These are phyloP conservation scores for Exophiala lecanii-corni DNA, from an alignment of 2,329 filamentous ascomycete species.

Conservation along the genomic window DNA sequence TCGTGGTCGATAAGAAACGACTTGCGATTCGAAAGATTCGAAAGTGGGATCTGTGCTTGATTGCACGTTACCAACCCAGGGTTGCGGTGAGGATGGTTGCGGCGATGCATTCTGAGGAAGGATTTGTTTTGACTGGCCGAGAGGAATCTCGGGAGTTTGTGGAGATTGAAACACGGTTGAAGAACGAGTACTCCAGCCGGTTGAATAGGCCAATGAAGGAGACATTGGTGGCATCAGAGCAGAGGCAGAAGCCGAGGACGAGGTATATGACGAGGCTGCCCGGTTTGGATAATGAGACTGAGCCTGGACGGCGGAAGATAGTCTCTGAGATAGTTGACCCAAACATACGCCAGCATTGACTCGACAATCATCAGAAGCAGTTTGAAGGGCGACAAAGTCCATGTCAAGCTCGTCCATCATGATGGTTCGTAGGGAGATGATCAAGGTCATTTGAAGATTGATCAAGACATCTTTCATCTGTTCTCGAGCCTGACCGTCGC, in stretches of 20 bases:
- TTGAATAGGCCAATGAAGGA: conserved; percentile 21
- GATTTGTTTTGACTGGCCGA: neutral
- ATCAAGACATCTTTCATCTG: conserved; percentile 38
- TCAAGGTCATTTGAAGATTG: conserved; percentile 33
- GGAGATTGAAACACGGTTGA: conserved; percentile 12
- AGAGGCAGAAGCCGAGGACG: conserved; percentile 3
- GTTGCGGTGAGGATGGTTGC: conserved; percentile 1
- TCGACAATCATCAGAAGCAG: conserved; percentile 35
- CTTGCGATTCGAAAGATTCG: conserved; percentile 3
- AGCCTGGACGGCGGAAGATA: conserved; percentile 22
- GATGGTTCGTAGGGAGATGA: conserved; percentile 32
- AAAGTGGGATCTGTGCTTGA: no score
- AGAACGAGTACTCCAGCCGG: conserved; percentile 22
- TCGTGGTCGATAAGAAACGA: neutral
- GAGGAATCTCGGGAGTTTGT: conserved; percentile 9
- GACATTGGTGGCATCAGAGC: conserved; percentile 13
- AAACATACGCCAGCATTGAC: conserved; percentile 34
- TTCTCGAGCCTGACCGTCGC: conserved; percentile 36
- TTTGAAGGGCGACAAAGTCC: conserved; percentile 32
- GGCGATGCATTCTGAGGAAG: neutral
- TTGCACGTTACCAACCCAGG: no score
- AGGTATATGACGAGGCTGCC: conserved; percentile 3
- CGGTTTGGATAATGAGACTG: conserved; percentile 15
- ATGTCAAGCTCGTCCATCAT: conserved; percentile 30
- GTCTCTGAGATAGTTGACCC: conserved; percentile 33